These are phyloP conservation scores for Daedaleopsis nitida DNA, from an alignment of 768 basidiomycete genomes.

Conservation along the genomic window DNA sequence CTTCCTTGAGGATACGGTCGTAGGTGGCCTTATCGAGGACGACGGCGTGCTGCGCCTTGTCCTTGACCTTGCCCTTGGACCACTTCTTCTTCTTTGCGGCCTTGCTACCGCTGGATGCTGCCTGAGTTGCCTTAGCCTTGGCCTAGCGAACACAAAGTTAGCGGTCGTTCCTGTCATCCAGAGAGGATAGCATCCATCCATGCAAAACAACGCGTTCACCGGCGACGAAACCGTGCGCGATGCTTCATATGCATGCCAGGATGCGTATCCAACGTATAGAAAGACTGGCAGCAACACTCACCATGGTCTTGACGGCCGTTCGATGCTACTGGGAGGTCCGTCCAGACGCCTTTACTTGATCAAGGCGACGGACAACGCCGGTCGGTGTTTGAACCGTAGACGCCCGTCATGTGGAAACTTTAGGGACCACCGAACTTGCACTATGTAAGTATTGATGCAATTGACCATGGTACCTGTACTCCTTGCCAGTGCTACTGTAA, in stretches of 20 bases:
- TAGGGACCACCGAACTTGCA: too few relatives aligned
- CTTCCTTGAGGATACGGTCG: slow-evolving; percentile 97
- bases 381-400: slow-evolving; percentile 14
- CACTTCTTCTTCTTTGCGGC: slow-evolving; percentile 99
- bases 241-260: not conserved
- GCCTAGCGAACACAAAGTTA: slow-evolving; percentile 27
- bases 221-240: slow-evolving; percentile 1
- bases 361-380: slow-evolving; percentile 14
- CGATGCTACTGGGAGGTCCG: slow-evolving; percentile 25
- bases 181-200: slow-evolving; percentile 27
- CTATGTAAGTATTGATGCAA: too few relatives aligned
- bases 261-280: not conserved
- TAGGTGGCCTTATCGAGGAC: slow-evolving; percentile 90
- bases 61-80: slow-evolving; percentile 99
- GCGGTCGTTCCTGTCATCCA: slow-evolving; percentile 28
- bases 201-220: slow-evolving; percentile 10
- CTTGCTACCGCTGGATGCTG: slow-evolving; percentile 73
- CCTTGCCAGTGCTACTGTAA: too few relatives aligned
- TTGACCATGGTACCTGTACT: too few relatives aligned
- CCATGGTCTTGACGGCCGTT: slow-evolving; percentile 35
- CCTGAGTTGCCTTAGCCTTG: slow-evolving; percentile 75
- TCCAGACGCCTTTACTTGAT: slow-evolving; percentile 8
- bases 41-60: slow-evolving; percentile 98
- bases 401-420: not conserved
- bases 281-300: slow-evolving; percentile 24